Percentiles rank a stretch among this genome's conserved stretches.
Conservation (phyloP, 148 eudicot genomes). For the Diospyros kaki region DNA sequence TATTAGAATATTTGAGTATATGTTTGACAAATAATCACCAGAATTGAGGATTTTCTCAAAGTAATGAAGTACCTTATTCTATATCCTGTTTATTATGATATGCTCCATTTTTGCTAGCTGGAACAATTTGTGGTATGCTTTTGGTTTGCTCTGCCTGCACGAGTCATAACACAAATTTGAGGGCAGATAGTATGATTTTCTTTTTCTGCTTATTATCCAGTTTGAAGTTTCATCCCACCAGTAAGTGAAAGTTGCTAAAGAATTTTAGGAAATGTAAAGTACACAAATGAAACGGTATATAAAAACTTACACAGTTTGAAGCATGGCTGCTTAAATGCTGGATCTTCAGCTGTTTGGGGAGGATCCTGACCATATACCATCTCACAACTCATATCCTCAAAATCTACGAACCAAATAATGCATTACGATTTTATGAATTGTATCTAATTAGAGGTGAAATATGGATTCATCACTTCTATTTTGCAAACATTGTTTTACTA, state of each 20-base stretch:
- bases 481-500: neutral
- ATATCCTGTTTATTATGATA: neutral
- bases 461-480: neutral
- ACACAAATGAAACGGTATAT: slow-evolving; percentile 1
- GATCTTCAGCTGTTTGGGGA: slow-evolving; percentile 15
- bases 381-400: slow-evolving; percentile 46
- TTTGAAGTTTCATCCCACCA: neutral
- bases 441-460: neutral
- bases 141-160: slow-evolving; percentile 45
- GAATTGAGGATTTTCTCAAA: neutral
- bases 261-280: neutral
- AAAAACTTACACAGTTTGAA: slow-evolving; percentile 14
- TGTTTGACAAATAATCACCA: slow-evolving; percentile 9
- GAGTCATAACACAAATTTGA: slow-evolving; percentile 5
- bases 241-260: neutral
- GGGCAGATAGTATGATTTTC: neutral
- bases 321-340: slow-evolving; percentile 22
- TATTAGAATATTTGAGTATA: neutral
- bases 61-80: neutral
- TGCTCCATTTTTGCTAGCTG: slow-evolving; percentile 15
- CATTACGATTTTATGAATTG: neutral
- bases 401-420: slow-evolving; percentile 31
- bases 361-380: slow-evolving; percentile 24
- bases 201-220: neutral
- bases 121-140: slow-evolving; percentile 37